Percentiles rank a stretch among this genome's conserved stretches.
Evolutionary conservation across 2,329 filamentous ascomycete species (phyloP).

Genomic region (Aspergillus sclerotialis): DNA sequence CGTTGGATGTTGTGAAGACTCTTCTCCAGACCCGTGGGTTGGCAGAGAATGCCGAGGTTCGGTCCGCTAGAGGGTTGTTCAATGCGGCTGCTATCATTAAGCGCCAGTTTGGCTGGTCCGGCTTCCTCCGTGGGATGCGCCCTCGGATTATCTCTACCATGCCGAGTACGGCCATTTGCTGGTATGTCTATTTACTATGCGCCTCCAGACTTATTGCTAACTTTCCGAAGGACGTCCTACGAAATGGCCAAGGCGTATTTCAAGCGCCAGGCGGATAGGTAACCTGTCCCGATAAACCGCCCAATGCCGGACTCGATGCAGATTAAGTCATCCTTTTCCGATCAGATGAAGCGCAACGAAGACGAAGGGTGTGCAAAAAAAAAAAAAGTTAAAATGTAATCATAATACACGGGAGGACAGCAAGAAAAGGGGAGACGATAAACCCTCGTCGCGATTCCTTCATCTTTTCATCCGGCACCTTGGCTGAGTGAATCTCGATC

Average conservation of each 20-base stretch:
- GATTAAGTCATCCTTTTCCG: background rate
- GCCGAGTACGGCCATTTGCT: slow-evolving; percentile 99
- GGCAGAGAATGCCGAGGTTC: slow-evolving; percentile 70
- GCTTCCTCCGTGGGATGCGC: slow-evolving; percentile 89
- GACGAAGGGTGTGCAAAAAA: too few relatives aligned
- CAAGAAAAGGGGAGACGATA: too few relatives aligned
- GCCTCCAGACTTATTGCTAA: slow-evolving; percentile 6
- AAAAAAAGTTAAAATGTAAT: background rate
- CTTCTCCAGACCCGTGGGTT: slow-evolving; percentile 88
- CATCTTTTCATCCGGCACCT: too few relatives aligned
- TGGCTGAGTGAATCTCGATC: too few relatives aligned
- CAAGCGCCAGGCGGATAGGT: slow-evolving; percentile 36
- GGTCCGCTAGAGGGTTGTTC: slow-evolving; percentile 74
- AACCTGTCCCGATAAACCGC: slow-evolving; percentile 6
- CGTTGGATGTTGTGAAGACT: slow-evolving; percentile 97
- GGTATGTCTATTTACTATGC: slow-evolving; percentile 49
- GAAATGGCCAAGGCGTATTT: slow-evolving; percentile 65
- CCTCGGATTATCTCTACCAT: slow-evolving; percentile 92
- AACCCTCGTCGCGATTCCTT: too few relatives aligned
- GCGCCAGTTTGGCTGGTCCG: slow-evolving; percentile 71
- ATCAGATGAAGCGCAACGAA: background rate
- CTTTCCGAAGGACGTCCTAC: slow-evolving; percentile 51
- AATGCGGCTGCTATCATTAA: slow-evolving; percentile 77
- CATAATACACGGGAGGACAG: too few relatives aligned
- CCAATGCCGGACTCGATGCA: slow-evolving; percentile 2